Evolutionary conservation across 148 eudicot genomes (phyloP), one percentile per base, ranked within the genome.

Genomic region (Silene conica): DNA sequence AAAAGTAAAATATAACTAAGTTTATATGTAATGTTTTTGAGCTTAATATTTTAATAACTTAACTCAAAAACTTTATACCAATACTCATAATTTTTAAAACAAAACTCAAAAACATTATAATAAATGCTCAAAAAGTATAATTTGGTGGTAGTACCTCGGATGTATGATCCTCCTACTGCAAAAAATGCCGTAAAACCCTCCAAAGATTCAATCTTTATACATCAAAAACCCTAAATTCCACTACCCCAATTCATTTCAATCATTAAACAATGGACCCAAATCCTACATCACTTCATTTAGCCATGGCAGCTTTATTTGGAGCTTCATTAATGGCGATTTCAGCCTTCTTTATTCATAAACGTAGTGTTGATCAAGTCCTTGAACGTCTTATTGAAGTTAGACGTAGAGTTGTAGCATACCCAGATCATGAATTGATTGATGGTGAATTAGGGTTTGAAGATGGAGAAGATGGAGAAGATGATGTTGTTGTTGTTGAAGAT

Each of bases 321-420:
- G 97, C 97, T n/a, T 92, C 97, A 14, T 80, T 89, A 3, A 86
- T 87, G 92, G 92, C 97, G 0, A 72, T 92, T 12, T 89, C 97
- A 28, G 88, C 95, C 52, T 92, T 89, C 78, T 92, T 78, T 83
- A 74, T 89, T 76, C 95, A 92, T 84, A 90, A 86, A 22, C 92
- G 97, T 73, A 88, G 88, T 73, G 87, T 92, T 78, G 90, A 88
- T 66, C 92, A 89, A 55, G 80, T 87, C 68, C 87, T 89, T 62
- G 84, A 85, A n/a, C 92, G 87, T 67, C 85, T 92, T 26, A 74
- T 87, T 76, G 73, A 79, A 10, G 73, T 88, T 69, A 82, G 84
- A n/a, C 81, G 57, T 6, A 71, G 52, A 45, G 74, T 12, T 38
- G 45, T 28, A 20, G 58, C 34, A n/a, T 23, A 15, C 34, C 23